Base-by-base conservation (phyloP, 2,329 filamentous ascomycete genomes). In the Phaeomoniella chlamydospora region DNA sequence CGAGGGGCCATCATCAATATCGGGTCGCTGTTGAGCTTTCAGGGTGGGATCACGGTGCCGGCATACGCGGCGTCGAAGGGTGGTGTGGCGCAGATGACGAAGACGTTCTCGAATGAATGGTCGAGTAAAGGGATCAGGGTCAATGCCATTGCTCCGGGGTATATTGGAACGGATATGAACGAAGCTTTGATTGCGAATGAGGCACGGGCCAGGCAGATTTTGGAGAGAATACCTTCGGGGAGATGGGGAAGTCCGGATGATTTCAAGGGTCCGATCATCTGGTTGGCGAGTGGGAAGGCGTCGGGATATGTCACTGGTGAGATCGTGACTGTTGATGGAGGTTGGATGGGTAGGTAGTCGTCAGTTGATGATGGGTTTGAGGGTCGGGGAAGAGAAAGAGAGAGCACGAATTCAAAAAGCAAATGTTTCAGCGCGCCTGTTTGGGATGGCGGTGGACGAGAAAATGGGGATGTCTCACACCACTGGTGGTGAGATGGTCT, bases 91-190 rank as follows among this genome's bases (percentile, higher is more conserved):
- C 85, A 93, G 61, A 58, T 92, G 40, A 92, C 84, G 35, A 92
- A 90, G 62, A 78, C 79, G 16, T 66, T 94, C 39, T 76, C 77
- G 33, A 94, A 94, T 53, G 83, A 92, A 61, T 94, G 86, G 86
- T 74, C 77, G 0, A 57, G 65, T n/a, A 70, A 75, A 49, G 85
- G 85, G 2, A 70, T 94, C 42, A 83, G 72, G 1, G 85, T 94
- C 29, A 94, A 94, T 55, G 83, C 80, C 5, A 83, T 94, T 51
- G 85, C 86, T 2, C 86, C 86, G 0, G 86, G 86, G 0, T 94
- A 94, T 57, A 83, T 93, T 47, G 81, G 73, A 34, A 94, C 86
- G n/a, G 86, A 94, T 41, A 94, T 94, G 87, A 94, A 94, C 55
- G 70, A 68, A 45, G 86, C 85, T 2, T 58, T 94, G 50, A 72